Conservation (phyloP, 1,139 yeast genomes). For the Saccharomyces hybrid region DNA sequence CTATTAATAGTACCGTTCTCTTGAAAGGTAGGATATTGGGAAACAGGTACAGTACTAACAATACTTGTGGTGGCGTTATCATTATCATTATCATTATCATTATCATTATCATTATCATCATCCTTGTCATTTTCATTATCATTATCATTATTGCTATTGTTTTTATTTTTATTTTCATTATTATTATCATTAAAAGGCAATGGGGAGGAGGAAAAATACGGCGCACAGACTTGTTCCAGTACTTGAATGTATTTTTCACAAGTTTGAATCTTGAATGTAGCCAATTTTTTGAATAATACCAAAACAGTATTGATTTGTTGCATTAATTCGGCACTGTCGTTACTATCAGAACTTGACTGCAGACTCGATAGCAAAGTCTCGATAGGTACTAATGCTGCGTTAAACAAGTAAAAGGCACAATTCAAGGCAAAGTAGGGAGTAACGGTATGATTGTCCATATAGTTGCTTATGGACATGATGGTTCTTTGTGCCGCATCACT, state of each 20-base stretch:
- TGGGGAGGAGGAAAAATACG: not conserved
- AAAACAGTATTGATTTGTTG: conserved; percentile 4
- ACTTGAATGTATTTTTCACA: conserved; percentile 9
- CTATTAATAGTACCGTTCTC: not conserved
- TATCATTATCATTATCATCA: not conserved
- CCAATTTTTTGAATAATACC: conserved; percentile 5
- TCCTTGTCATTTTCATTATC: not conserved
- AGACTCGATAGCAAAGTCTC: not conserved
- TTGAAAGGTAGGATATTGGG: not conserved
- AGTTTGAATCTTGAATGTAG: conserved; percentile 3
- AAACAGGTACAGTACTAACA: not conserved
- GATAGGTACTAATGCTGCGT: conserved; percentile 10
- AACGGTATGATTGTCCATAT: conserved; percentile 37
- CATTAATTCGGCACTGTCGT: not conserved
- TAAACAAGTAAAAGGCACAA: conserved; percentile 42
- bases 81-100: not conserved
- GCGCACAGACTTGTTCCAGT: conserved; percentile 6
- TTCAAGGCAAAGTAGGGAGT: conserved; percentile 52
- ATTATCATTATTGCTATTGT: no score
- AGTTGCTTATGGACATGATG: conserved; percentile 43
- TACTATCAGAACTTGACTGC: not conserved
- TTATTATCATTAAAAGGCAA: no score
- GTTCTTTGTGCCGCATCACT: conserved; percentile 48
- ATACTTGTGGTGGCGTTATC: not conserved
- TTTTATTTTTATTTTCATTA: no score